Base-by-base conservation (phyloP, 208 protist genomes). In the Jaenimonas drosophilae region DNA sequence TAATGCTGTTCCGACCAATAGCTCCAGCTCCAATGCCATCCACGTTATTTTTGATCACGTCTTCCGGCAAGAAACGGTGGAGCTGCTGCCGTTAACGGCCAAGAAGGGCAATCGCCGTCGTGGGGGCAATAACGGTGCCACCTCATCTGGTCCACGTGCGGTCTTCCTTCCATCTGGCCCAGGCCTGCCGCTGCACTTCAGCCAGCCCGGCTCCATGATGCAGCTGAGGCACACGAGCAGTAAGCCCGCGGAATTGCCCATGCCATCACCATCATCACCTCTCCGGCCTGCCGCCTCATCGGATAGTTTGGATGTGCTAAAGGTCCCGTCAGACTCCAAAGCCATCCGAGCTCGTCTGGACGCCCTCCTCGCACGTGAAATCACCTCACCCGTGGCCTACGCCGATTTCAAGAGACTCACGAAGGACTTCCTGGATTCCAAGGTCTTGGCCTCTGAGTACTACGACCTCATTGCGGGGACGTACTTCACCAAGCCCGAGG, bases 31-130 rank as follows among this genome's bases (percentile, higher is more conserved):
- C 25, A 89, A 87, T 47, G 80, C 60, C 12, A 62, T 88, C 14
- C 58, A 71, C 12, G 86, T 93, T 16, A 84, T 59, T 9, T 93
- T 93, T 46, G 85, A 93, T 42, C 59, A 84, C 49, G 64, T 90
- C 6, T 62, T 50, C 30, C 59, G 64, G 17, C 48, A 49, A 9
- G 78, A 90, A 53, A 69, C 61, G 23, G 61, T 77, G 27, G 64
- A 86, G 16, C 56, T 90, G 48, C 49, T 83, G 50, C 71, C 77
- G 17, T 62, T 30, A 11, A 60, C 64, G 28, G 30, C 30, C 3
- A 14, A 12, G 14, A 38, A n/a, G 11, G 30, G 33, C n/a, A 49
- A 27, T 19, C 20, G 42, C 16, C 23, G 31, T 5, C 26, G 39
- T 17, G 20, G 14, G 36, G 7, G 45, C 0, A 11, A 44, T 3